These are phyloP conservation scores for Thielaviopsis ethacetica DNA, from an alignment of 2,329 filamentous ascomycete genomes.

Conservation along the genomic window DNA sequence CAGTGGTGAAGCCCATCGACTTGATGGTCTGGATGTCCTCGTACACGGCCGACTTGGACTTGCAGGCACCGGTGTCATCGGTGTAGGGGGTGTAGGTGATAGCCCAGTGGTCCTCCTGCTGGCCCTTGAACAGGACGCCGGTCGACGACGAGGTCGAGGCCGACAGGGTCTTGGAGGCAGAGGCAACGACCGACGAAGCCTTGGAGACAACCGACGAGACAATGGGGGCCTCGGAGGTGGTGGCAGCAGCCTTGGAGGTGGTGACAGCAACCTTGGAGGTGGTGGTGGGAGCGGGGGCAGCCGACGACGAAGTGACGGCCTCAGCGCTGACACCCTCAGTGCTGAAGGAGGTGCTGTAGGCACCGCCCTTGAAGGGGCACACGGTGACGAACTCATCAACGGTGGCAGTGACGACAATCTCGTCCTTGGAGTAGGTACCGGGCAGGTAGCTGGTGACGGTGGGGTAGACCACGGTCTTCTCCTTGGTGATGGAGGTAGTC, in stretches of 20 bases:
- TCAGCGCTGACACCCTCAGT: slow-evolving; percentile 17
- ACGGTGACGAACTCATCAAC: slow-evolving; percentile 51
- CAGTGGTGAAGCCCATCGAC: slow-evolving; percentile 45
- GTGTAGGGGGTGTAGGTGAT: slow-evolving; percentile 71
- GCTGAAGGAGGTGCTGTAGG: slow-evolving; percentile 17
- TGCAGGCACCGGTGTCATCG: slow-evolving; percentile 42
- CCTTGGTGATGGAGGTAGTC: slow-evolving; percentile 40
- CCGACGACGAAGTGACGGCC: slow-evolving; percentile 16
- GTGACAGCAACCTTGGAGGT: slow-evolving; percentile 13
- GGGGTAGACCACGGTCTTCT: slow-evolving; percentile 45
- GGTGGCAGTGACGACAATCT: slow-evolving; percentile 50
- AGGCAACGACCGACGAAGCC: slow-evolving; percentile 12
- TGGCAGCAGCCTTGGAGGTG: slow-evolving; percentile 10
- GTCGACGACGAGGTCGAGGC: slow-evolving; percentile 14
- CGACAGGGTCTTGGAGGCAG: slow-evolving; percentile 15
- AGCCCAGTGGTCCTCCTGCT: slow-evolving; percentile 43
- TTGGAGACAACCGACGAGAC: not conserved
- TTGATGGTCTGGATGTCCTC: slow-evolving; percentile 47
- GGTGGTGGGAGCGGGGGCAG: slow-evolving; percentile 17
- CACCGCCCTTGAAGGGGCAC: slow-evolving; percentile 42
- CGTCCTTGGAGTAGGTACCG: slow-evolving; percentile 57
- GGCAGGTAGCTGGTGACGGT: slow-evolving; percentile 46
- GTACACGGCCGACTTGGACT: slow-evolving; percentile 39
- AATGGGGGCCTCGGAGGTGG: slow-evolving; percentile 14
- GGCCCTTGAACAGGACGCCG: slow-evolving; percentile 19